Conservation (phyloP, 1,139 yeast genomes). For the Yamadazyma atlantica region DNA sequence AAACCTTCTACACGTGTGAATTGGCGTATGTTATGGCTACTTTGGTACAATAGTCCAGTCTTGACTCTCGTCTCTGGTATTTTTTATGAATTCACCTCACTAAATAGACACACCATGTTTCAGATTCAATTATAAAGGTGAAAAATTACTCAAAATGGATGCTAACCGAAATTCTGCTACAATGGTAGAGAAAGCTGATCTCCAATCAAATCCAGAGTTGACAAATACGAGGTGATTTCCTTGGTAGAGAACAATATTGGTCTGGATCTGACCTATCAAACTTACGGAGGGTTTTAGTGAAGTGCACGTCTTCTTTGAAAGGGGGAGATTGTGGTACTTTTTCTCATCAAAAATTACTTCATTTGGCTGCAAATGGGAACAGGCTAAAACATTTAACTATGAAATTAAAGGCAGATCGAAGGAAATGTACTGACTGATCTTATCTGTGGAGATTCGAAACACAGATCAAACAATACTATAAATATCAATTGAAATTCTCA, state of each 20-base stretch:
- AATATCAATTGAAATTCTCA: neutral
- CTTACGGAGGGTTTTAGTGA: too few species aligned
- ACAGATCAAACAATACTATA: neutral
- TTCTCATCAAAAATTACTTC: neutral
- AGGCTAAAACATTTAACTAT: neutral
- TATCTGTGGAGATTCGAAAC: neutral
- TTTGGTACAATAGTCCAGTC: too few species aligned
- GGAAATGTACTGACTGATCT: too few species aligned
- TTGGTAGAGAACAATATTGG: too few species aligned
- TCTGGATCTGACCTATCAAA: too few species aligned
- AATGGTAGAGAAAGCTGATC: neutral
- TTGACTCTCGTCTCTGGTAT: neutral
- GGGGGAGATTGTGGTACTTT: neutral
- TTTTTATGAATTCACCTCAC: too few species aligned
- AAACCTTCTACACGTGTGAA: too few species aligned
- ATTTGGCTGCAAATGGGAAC: conserved; percentile 3
- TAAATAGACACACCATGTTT: neutral
- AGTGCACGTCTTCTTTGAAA: neutral
- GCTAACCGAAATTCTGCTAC: conserved; percentile 12
- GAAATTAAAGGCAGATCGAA: too few species aligned
- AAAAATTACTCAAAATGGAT: conserved; percentile 13
- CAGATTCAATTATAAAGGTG: neutral
- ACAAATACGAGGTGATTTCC: too few species aligned
- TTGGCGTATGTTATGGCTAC: too few species aligned
- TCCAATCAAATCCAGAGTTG: neutral